Conservation (phyloP, 805 yeast species). For the Candida khao-thaluensis region DNA sequence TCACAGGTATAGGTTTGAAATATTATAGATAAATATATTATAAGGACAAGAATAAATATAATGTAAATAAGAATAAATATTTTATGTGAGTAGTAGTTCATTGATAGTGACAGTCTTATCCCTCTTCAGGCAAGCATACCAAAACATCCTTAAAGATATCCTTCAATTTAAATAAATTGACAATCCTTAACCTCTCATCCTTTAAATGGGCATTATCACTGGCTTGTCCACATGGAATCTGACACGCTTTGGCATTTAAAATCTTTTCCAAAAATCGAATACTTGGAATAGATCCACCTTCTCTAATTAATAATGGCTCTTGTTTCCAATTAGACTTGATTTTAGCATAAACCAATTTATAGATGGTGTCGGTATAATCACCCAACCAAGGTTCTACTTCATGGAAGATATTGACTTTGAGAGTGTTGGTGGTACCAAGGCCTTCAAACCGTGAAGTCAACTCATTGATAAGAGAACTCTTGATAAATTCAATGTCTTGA, state of each 20-base stretch:
- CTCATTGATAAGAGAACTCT: constrained; percentile 46
- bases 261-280: constrained; percentile 79
- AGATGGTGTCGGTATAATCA: constrained; percentile 73
- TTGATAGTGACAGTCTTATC: too few species aligned
- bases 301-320: constrained; percentile 84
- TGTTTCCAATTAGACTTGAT: constrained; percentile 68
- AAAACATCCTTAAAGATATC: constrained; percentile 54
- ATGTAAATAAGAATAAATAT: too few species aligned
- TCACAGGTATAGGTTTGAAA: too few species aligned
- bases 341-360: constrained; percentile 61
- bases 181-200: constrained; percentile 78
- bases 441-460: constrained; percentile 46
- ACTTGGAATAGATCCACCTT: constrained; percentile 96
- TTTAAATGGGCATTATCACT: constrained; percentile 92
- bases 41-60: too few species aligned
- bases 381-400: constrained; percentile 98
- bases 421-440: constrained; percentile 59
- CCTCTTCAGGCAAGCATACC: too few species aligned
- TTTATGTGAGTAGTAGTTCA: too few species aligned
- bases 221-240: constrained; percentile 94
- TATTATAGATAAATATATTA: too few species aligned
- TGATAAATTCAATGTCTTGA: constrained; percentile 65
- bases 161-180: constrained; percentile 74
- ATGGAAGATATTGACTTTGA: constrained; percentile 63
- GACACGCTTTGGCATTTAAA: constrained; percentile 87